Evolutionary conservation across 352 stramenopile genomes (phyloP), one percentile per base, ranked within the genome.

Genomic region (Phytophthora nicotianae): DNA sequence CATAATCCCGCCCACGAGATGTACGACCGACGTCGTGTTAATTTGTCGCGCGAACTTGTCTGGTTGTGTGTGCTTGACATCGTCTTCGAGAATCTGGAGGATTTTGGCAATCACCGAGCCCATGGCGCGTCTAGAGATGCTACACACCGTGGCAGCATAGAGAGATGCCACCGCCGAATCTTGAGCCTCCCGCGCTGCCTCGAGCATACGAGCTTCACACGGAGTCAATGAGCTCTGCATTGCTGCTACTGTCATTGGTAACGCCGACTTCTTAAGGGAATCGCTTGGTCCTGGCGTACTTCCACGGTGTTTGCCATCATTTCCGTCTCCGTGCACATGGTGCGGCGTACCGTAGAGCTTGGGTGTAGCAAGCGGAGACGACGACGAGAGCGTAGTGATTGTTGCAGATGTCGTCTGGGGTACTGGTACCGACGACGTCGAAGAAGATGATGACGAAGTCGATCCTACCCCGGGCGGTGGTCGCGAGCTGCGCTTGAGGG

Each of bases 101-200:
- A 90, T 85, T 55, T 91, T 90, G 1, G 86, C 81, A 37, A 96
- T 86, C 20, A 94, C 88, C 8, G 88, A 90, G 2, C 82, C 86
- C 83, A 94, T 91, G 0, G 85, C 75, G 8, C 81, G 83, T 17
- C 79, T 74, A 19, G 84, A 93, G 27, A 93, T 91, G 50, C 78
- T 93, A 62, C 82, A 92, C 20, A 96, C 79, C 8, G 80, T 95
- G 0, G 86, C 73, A 17, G 84, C 86, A 58, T 94, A 94, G 43
- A 96, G 62, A n/a, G 86, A 90, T 2, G 88, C 88, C 17, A 91
- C 65, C 1, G 79, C 75, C 9, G 83, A 70, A 37, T 96, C 84
- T 51, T 89, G 77, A 7, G 83, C 63, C 40, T 94, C 85, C 21
- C 79, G 68, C 1, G 63, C 63, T 33, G 81, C 84, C n/a, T 87